Base-by-base conservation (phyloP, 352 stramenopile species). In the Thalassiosira mediterranea region DNA sequence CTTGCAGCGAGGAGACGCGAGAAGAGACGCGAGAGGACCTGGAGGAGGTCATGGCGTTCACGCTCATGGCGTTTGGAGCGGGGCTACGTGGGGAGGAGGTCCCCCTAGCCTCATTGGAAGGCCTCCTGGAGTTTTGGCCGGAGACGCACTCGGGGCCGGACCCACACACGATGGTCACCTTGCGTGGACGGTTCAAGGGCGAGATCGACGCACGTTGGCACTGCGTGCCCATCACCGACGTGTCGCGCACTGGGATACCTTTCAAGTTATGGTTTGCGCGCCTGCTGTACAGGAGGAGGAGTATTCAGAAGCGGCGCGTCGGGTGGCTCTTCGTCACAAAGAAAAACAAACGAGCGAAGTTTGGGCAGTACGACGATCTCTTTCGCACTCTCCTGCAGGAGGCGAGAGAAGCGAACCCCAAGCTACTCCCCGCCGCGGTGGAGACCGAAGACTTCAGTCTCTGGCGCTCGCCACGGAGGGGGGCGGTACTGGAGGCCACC, bases 111-210 rank as follows among this genome's bases (percentile, higher is more conserved):
- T 51, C 47, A 8, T 31, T 76, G 19, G 23, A 61, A 1, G 54
- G 66, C 21, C 4, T 76, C 4, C 54, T 29, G 40, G 4, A 31
- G 7, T 68, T 76, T 25, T 76, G 66, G 66, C 26, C 65, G 8
- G 54, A 76, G 13, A 52, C 66, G 11, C 44, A 7, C 19, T 13
- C 1, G 2, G 4, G 28, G 28, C 34, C 19, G 2, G 13, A 19
- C 11, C 54, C 54, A 11, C 46, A 62, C 26, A 67, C 66, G 1
- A 76, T 76, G 66, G 23, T 76, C 7, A 69, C 57, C 1, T 26
- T 74, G 17, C 17, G 58, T 8, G 64, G 64, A 2, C 48, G 44
- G n/a, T 76, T 76, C 56, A 76, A 76, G 58, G 66, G 66, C 13
- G 66, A 76, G 32, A 60, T 17, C 1, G 31, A 54, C 19, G n/a